Base-by-base conservation (phyloP, 352 stramenopile genomes). In the Thraustochytrium sp. region DNA sequence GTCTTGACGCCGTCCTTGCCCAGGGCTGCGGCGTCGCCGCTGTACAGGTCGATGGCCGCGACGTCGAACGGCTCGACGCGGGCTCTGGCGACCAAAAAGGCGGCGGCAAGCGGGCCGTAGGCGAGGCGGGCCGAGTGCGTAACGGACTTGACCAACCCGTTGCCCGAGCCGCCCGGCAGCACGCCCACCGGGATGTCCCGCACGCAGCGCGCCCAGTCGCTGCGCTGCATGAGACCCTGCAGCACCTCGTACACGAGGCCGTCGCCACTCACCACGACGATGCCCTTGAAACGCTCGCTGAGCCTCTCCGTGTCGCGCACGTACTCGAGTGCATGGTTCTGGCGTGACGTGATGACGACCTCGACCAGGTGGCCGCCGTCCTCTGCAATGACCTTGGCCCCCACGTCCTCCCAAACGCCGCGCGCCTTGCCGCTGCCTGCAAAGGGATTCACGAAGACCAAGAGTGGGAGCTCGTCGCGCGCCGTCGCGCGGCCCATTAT, bases 221-320 rank as follows among this genome's bases (percentile, higher is more conserved):
- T 3, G 9, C 82, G 36, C 31, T 38, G 38, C 77, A 86, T 78
- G 37, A 86, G 8, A 23, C 82, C 82, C 31, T 86, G 76, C 3
- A 86, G 36, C 48, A 86, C 77, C 36, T 86, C 82, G 40, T 72
- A 73, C 34, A 86, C 2, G 34, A 86, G 34, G 2, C 82, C 82
- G 36, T 86, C 82, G 18, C 82, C 82, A n/a, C 38, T 51, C 16
- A 85, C 78, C 4, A 55, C 62, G 18, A 85, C 49, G 31, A 85
- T 85, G 40, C 44, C 72, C 23, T 85, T 85, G 59, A 84, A 85
- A 0, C 8, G 13, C 16, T 29, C 61, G 42, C 55, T 84, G 18
- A 76, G 42, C 8, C 42, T 26, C 37, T 31, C 55, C 36, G 18
- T 18, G 49, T 61, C 23, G 18, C 42, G 29, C 16, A 84, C 38